These are phyloP conservation scores for Microstegium vimineum DNA, from an alignment of 176 grass and related monocot genomes.

Conservation along the genomic window DNA sequence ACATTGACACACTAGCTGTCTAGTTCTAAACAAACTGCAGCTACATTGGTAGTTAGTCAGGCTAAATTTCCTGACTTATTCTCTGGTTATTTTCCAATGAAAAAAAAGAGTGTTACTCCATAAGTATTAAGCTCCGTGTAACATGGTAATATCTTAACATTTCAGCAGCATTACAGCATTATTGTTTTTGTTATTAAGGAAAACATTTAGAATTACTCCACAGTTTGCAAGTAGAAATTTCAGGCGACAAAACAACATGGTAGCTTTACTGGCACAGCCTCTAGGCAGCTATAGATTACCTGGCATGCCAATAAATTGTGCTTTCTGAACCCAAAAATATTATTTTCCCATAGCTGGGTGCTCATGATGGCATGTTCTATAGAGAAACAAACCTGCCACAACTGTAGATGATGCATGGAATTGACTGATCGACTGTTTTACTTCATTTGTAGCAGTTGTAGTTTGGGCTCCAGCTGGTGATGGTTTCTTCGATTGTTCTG, in stretches of 20 bases:
- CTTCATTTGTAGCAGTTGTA: background rate
- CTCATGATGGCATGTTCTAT: background rate
- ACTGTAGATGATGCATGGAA: background rate
- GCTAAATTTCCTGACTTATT: background rate
- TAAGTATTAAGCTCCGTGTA: background rate
- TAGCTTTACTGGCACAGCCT: background rate
- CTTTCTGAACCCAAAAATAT: background rate
- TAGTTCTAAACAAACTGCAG: background rate
- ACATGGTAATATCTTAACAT: background rate
- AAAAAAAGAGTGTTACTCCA: background rate
- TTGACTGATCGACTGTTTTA: background rate
- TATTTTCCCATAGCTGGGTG: background rate
- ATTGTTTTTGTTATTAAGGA: background rate
- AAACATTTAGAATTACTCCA: background rate
- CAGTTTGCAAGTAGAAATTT: background rate
- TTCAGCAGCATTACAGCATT: background rate
- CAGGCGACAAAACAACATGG: background rate
- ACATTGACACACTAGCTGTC: background rate
- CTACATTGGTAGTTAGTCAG: background rate
- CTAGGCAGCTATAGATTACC: background rate
- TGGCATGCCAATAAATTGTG: background rate
- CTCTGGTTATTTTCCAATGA: background rate
- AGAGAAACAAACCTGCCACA: slow-evolving; percentile 27
- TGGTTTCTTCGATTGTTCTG: background rate
- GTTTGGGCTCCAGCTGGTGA: slow-evolving; percentile 16